A percentile compares a stretch with the other conserved stretches of the same genome.
Evolutionary conservation across 78 protist genomes (phyloP).

Genomic region (Dictyostelium intermedium): DNA sequence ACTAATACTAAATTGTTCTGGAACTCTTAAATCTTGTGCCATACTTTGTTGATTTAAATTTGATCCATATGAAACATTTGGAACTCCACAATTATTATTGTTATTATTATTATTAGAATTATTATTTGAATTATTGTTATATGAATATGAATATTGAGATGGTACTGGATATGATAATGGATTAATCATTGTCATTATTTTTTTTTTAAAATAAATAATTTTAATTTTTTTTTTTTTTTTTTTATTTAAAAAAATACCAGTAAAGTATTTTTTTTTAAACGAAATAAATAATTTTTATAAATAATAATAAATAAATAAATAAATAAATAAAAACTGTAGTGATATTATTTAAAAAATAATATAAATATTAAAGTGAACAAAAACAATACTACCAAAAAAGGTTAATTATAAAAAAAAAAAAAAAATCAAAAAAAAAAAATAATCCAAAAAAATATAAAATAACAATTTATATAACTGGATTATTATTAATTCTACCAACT

Average conservation of each 20-base stretch:
- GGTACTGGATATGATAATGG: slow-evolving; percentile 44
- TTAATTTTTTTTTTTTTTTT: too few species aligned
- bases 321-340: neutral
- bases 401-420: neutral
- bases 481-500: neutral
- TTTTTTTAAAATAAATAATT: too few species aligned
- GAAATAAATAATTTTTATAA: neutral
- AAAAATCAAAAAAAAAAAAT: too few species aligned
- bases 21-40: slow-evolving; percentile 9
- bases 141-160: neutral
- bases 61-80: slow-evolving; percentile 5
- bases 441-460: too few species aligned
- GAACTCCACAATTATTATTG: slow-evolving; percentile 17
- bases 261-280: too few species aligned
- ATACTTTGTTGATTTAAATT: slow-evolving; percentile 28
- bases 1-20: neutral
- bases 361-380: neutral
- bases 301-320: too few species aligned
- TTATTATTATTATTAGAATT: neutral
- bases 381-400: neutral
- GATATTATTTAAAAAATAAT: neutral
- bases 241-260: too few species aligned
- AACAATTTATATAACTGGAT: neutral
- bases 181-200: slow-evolving; percentile 43
- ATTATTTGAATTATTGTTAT: too few species aligned